Evolutionary conservation across 768 basidiomycete genomes (phyloP), one percentile per base, ranked within the genome.

Genomic region (Steccherinum ochraceum): DNA sequence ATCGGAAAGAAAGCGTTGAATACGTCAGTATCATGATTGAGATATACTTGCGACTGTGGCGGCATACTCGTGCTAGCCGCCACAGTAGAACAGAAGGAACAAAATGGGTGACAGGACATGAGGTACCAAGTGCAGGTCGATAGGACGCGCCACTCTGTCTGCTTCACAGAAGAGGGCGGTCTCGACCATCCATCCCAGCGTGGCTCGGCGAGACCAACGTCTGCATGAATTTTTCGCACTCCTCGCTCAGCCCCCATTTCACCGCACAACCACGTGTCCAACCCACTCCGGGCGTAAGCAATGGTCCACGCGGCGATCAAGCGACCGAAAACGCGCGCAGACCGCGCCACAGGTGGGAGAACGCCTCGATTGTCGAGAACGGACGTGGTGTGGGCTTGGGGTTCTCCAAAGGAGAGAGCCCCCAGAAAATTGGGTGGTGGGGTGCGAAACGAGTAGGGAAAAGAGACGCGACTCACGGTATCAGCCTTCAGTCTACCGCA

Each of bases 171-270:
- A 35, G 73, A 77, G 74, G 67, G 71, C 68, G 72, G 71, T 72
- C 55, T 56, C 30, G 71, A 57, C 72, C 69, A 71, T 73, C 65
- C 59, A 70, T 70, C 79, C 55, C 61, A 54, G 57, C 54, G 59
- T 52, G 57, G 61, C 75, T 30, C 57, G 50, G 48, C 46, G 56
- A 58, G 51, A 35, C 54, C 42, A 48, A 51, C 20, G 41, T 43
- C 52, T 42, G 25, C 30, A 16, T 56, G 60, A 65, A 62, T 63
- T 71, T 76, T 83, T 81, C 81, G 81, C 88, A 86, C 87, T 89
- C 81, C 87, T 90, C 89, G 88, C 88, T 91, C 89, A 82, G 88
- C 88, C 87, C 87, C 89, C 90, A 84, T 92, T 92, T 92, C 89
- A 92, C 89, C 89, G 72, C 87, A 76, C 83, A 77, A 72, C 85